Evolutionary conservation across 139 green algal genomes (phyloP).

Genomic region (Pleodorina starrii): DNA sequence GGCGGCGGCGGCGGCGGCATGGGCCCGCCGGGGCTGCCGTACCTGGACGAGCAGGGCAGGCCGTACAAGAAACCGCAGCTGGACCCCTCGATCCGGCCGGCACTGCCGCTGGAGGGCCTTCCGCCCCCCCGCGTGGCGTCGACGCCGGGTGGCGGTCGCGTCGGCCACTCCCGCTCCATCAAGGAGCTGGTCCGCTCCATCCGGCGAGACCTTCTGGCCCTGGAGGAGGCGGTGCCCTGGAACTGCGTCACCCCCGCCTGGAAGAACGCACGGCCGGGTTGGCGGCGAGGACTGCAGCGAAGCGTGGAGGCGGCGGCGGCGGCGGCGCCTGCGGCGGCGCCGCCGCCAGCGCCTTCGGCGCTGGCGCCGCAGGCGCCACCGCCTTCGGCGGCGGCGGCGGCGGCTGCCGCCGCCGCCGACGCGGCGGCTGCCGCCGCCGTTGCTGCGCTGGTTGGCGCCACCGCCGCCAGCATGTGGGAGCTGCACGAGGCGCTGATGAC

Average conservation of each 20-base stretch:
- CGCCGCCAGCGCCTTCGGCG: not conserved
- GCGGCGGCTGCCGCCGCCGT: not conserved
- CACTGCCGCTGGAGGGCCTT: conserved; percentile 27
- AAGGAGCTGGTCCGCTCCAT: conserved; percentile 18
- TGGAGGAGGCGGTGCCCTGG: conserved; percentile 45
- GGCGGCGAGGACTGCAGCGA: conserved; percentile 17
- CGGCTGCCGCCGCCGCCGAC: not conserved
- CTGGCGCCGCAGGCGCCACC: not conserved
- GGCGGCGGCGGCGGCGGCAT: conserved; percentile 10
- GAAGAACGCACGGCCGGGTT: conserved; percentile 22
- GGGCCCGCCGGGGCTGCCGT: conserved; percentile 16
- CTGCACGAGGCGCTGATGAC: conserved; percentile 37
- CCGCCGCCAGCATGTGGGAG: conserved; percentile 15
- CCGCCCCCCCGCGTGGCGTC: conserved; percentile 24
- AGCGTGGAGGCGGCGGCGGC: not conserved
- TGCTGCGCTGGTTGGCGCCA: conserved; percentile 15
- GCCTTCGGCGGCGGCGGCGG: not conserved
- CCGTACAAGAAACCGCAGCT: conserved; percentile 11
- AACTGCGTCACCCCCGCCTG: conserved; percentile 9
- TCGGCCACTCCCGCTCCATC: not conserved
- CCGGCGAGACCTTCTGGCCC: conserved; percentile 14
- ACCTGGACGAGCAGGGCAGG: not conserved
- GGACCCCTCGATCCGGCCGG: conserved; percentile 19
- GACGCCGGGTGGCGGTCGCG: not conserved
- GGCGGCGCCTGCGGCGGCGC: not conserved